A percentile compares a stretch with the other conserved stretches of the same genome.
Evolutionary conservation across 768 basidiomycete genomes (phyloP).

Genomic region (Fibroporia radiculosa): DNA sequence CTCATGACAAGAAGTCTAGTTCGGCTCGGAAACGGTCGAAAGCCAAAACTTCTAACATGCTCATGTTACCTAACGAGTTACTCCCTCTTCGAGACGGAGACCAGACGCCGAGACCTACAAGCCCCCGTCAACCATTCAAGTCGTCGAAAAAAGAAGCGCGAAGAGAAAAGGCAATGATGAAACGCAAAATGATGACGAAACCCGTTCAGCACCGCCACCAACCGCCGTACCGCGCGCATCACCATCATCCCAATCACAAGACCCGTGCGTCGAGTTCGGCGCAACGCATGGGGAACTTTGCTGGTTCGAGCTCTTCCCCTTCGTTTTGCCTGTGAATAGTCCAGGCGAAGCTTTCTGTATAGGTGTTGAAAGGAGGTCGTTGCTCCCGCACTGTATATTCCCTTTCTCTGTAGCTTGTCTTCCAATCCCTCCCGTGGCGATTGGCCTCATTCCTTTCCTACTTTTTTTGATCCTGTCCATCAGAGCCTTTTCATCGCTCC

Average conservation of each 20-base stretch:
- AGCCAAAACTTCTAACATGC: slow-evolving; percentile 23
- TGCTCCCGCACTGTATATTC: neutral
- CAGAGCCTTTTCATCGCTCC: neutral
- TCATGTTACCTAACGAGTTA: slow-evolving; percentile 40
- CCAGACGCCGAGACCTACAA: slow-evolving; percentile 16
- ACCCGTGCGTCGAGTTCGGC: slow-evolving; percentile 44
- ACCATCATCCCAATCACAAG: slow-evolving; percentile 61
- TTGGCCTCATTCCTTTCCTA: neutral
- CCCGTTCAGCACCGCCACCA: slow-evolving; percentile 28
- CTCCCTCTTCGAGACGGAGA: slow-evolving; percentile 49
- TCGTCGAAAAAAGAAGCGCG: slow-evolving; percentile 49
- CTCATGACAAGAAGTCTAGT: slow-evolving; percentile 15
- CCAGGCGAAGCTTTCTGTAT: neutral
- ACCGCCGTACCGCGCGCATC: slow-evolving; percentile 42
- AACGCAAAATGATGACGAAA: slow-evolving; percentile 48
- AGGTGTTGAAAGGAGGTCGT: neutral
- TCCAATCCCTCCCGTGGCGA: neutral
- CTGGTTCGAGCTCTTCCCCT: slow-evolving; percentile 16
- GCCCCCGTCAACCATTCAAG: slow-evolving; percentile 24
- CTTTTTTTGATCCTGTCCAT: neutral
- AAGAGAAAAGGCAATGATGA: slow-evolving; percentile 56
- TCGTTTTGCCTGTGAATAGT: slow-evolving; percentile 10
- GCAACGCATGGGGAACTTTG: slow-evolving; percentile 38
- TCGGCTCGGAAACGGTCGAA: slow-evolving; percentile 16
- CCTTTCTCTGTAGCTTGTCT: neutral